A percentile compares a stretch with the other conserved stretches of the same genome.
Conservation (phyloP, 2,329 filamentous ascomycete genomes). For the Tolypocladium inflatum region DNA sequence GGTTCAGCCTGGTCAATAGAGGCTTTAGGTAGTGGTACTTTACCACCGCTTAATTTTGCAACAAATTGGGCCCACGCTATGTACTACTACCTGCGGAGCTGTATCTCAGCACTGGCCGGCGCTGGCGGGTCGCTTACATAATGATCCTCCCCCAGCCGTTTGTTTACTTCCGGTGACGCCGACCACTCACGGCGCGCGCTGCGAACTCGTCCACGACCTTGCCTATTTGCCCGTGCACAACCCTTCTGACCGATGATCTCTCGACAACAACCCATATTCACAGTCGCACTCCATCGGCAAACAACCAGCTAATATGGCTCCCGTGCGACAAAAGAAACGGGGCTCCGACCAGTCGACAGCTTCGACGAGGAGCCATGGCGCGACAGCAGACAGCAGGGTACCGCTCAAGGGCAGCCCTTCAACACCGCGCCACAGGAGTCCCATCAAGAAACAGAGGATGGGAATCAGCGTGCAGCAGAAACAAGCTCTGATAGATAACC, state of each 20-base stretch:
- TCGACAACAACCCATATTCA: background rate
- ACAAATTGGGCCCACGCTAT: background rate
- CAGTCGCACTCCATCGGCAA: conserved; percentile 4
- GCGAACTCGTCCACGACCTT: background rate
- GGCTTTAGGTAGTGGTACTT: background rate
- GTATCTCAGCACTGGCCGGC: background rate
- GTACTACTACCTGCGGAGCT: conserved; percentile 12
- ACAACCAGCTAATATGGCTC: conserved; percentile 31
- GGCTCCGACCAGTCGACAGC: conserved; percentile 12
- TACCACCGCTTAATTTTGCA: background rate
- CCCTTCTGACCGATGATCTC: background rate
- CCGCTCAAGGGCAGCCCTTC: conserved; percentile 20
- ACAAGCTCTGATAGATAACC: conserved; percentile 77
- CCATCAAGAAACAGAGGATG: conserved; percentile 50
- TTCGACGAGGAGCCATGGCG: conserved; percentile 7
- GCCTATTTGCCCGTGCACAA: background rate
- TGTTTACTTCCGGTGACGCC: conserved; percentile 27
- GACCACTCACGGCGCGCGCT: conserved; percentile 10
- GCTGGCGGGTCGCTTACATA: conserved; percentile 5
- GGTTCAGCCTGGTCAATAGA: conserved; percentile 31
- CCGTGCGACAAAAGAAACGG: conserved; percentile 29
- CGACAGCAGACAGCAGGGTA: conserved; percentile 12
- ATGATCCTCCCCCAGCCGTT: conserved; percentile 11
- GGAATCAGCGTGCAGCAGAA: conserved; percentile 65
- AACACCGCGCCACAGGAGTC: conserved; percentile 40